phyloP scores from a whole-genome alignment of 345 rosid species.

The Bruguiera gymnorhiza region DNA sequence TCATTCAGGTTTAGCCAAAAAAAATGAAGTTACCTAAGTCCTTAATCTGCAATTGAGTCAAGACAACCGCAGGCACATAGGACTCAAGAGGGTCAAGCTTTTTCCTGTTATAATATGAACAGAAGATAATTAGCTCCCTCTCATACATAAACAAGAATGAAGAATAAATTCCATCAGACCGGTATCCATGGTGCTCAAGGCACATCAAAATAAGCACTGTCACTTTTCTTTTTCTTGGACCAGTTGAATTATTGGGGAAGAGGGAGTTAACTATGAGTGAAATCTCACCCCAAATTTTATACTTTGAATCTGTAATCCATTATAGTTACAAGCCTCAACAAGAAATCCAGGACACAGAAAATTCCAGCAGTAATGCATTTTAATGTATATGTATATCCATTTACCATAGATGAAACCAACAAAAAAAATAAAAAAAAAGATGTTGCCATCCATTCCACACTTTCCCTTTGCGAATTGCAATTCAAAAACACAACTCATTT shows the following conservation, averaged over 20 bases:
- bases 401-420: neutral
- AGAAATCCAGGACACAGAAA: too few relatives aligned
- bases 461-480: neutral
- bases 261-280: too few relatives aligned
- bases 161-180: neutral
- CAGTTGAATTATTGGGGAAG: too few relatives aligned
- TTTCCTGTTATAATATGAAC: conserved; percentile 45
- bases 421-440: too few relatives aligned
- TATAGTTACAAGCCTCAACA: too few relatives aligned
- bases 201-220: too few relatives aligned
- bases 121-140: neutral
- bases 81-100: conserved; percentile 79
- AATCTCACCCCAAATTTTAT: neutral
- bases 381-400: neutral
- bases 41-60: conserved; percentile 66
- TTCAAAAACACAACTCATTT: conserved; percentile 3
- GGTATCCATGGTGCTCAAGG: neutral
- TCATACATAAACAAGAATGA: neutral
- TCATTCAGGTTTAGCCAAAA: neutral
- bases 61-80: conserved; percentile 73
- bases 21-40: conserved; percentile 51
- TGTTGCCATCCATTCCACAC: too few relatives aligned
- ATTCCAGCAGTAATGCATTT: too few relatives aligned
- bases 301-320: neutral
- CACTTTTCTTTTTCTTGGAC: too few relatives aligned